Percentiles rank a stretch among this genome's conserved stretches.
Conservation (phyloP, 352 stramenopile genomes). For the Hyaloperonospora brassicae region DNA sequence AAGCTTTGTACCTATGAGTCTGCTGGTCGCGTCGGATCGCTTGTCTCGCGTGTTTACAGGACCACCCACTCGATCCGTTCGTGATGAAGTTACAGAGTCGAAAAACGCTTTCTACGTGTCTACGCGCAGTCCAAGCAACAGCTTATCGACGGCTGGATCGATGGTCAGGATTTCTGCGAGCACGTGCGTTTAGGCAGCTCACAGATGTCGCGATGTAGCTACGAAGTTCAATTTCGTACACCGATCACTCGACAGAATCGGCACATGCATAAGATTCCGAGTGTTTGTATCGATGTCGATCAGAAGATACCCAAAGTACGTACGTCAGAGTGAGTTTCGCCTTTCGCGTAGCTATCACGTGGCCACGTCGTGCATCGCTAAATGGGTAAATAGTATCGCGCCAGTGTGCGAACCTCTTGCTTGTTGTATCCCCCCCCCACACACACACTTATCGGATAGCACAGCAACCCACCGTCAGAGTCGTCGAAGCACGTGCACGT, state of each 20-base stretch:
- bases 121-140: conserved; percentile 51
- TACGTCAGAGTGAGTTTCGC: conserved; percentile 19
- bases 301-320: conserved; percentile 5
- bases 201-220: conserved; percentile 31
- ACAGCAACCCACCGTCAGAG: too few relatives aligned
- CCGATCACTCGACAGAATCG: conserved; percentile 55
- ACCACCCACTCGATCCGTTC: conserved; percentile 20
- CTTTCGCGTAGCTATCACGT: too few relatives aligned
- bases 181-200: conserved; percentile 32
- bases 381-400: too few relatives aligned
- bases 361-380: too few relatives aligned
- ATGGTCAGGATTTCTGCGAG: conserved; percentile 53
- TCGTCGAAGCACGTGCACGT: too few relatives aligned
- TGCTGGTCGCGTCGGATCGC: too few relatives aligned
- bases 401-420: too few relatives aligned
- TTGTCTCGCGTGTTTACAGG: conserved; percentile 78
- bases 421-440: too few relatives aligned
- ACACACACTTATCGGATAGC: too few relatives aligned
- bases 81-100: neutral
- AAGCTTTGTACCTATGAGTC: conserved; percentile 6
- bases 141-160: conserved; percentile 46
- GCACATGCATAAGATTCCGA: conserved; percentile 18
- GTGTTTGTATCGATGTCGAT: conserved; percentile 3
- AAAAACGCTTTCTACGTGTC: neutral
- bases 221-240: conserved; percentile 52